These are phyloP conservation scores for Hymenoscyphus linearis DNA, from an alignment of 2,329 filamentous ascomycete species.

Conservation along the genomic window DNA sequence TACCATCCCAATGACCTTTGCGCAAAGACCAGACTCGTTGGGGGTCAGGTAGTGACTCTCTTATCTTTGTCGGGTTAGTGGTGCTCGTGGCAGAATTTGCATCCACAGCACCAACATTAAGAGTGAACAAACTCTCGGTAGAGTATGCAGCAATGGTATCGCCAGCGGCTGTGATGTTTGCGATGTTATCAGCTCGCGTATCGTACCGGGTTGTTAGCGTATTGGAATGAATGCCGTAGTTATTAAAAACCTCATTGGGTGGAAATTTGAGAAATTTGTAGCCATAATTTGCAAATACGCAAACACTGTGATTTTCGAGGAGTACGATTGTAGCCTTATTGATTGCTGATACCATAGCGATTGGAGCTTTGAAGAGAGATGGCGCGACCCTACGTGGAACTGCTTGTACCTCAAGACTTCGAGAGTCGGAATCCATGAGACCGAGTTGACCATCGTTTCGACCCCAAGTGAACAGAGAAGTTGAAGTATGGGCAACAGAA, in stretches of 20 bases:
- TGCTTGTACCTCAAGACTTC: slow-evolving; percentile 78
- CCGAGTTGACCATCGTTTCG: slow-evolving; percentile 93
- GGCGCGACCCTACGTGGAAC: slow-evolving; percentile 83
- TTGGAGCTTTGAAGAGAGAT: slow-evolving; percentile 67
- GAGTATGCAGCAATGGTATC: slow-evolving; percentile 90
- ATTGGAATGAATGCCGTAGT: slow-evolving; percentile 61
- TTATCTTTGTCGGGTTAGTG: slow-evolving; percentile 88
- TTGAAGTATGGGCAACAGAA: slow-evolving; percentile 79
- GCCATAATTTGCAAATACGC: slow-evolving; percentile 92
- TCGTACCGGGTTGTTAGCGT: slow-evolving; percentile 63
- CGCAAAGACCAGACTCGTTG: slow-evolving; percentile 84
- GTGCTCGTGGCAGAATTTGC: slow-evolving; percentile 62
- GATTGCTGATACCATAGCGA: slow-evolving; percentile 78
- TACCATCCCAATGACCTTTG: slow-evolving; percentile 63
- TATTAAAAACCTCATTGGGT: slow-evolving; percentile 62
- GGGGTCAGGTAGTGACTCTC: slow-evolving; percentile 71
- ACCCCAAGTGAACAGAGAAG: slow-evolving; percentile 86
- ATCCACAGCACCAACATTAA: slow-evolving; percentile 68
- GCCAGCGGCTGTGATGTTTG: slow-evolving; percentile 74
- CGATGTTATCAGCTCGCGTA: slow-evolving; percentile 60
- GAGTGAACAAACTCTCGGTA: slow-evolving; percentile 73
- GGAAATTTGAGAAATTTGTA: slow-evolving; percentile 89
- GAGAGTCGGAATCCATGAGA: slow-evolving; percentile 89
- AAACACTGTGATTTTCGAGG: slow-evolving; percentile 81
- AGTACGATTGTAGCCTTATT: slow-evolving; percentile 84